phyloP scores from a whole-genome alignment of 768 basidiomycete genomes.

The Panellus pusillus region DNA sequence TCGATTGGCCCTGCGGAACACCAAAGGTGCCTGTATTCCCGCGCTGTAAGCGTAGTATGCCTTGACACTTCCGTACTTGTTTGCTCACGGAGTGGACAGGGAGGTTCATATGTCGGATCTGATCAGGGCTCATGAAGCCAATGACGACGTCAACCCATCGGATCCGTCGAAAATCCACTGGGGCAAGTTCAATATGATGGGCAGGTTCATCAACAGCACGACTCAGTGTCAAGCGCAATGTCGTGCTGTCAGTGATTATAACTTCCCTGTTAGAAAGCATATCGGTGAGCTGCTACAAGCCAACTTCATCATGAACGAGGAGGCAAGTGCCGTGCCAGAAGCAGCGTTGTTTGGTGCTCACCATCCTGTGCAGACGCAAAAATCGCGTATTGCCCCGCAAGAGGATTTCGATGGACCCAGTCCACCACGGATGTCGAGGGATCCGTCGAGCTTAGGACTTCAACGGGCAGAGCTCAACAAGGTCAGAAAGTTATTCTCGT shows the following conservation, averaged over 20 bases:
- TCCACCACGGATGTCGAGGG: slow-evolving; percentile 20
- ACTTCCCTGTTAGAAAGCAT: slow-evolving; percentile 54
- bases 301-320: slow-evolving; percentile 64
- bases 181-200: slow-evolving; percentile 95
- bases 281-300: slow-evolving; percentile 58
- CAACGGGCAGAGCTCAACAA: slow-evolving; percentile 43
- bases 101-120: slow-evolving; percentile 92
- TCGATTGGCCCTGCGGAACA: slow-evolving; percentile 81
- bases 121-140: slow-evolving; percentile 83
- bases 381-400: slow-evolving; percentile 57
- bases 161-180: slow-evolving; percentile 83
- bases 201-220: slow-evolving; percentile 77
- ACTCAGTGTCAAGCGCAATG: slow-evolving; percentile 78
- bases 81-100: slow-evolving; percentile 38
- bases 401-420: slow-evolving; percentile 44
- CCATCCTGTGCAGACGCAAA: slow-evolving; percentile 55
- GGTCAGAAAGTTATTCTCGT: slow-evolving; percentile 53
- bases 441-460: slow-evolving; percentile 17
- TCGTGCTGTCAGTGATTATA: slow-evolving; percentile 56
- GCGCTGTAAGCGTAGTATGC: slow-evolving; percentile 56
- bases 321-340: slow-evolving; percentile 44
- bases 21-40: slow-evolving; percentile 85
- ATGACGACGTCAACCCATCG: slow-evolving; percentile 65
- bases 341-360: slow-evolving; percentile 4
- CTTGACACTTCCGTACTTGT: not conserved